Conservation (phyloP, 306 rosid genomes). For the Purshia tridentata region DNA sequence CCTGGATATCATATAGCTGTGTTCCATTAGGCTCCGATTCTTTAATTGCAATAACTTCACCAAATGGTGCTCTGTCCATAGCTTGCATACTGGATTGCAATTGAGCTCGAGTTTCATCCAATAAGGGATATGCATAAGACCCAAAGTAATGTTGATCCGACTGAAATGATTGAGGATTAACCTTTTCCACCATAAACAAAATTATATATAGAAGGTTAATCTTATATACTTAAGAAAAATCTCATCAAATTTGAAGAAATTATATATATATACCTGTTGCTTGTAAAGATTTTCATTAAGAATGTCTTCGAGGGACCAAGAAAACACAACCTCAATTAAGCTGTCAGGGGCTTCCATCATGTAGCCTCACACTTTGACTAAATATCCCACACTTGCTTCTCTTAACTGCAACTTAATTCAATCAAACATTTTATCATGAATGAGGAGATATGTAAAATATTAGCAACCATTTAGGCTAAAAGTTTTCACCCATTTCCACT, state of each 20-base stretch:
- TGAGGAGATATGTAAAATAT: too few species aligned
- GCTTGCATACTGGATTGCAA: constrained; percentile 46
- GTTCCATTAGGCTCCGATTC: constrained; percentile 9
- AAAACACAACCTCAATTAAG: constrained; percentile 33
- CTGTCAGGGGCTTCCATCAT: not conserved
- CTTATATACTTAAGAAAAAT: constrained; percentile 6
- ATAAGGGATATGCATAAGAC: constrained; percentile 49
- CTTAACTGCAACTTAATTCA: not conserved
- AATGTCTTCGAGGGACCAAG: constrained; percentile 53
- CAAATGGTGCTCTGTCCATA: constrained; percentile 43
- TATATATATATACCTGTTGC: constrained; percentile 27
- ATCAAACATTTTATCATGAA: too few species aligned
- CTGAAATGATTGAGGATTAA: constrained; percentile 33
- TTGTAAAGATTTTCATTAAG: constrained; percentile 36
- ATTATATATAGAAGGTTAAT: constrained; percentile 18
- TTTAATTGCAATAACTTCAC: constrained; percentile 33
- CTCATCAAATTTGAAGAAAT: not conserved
- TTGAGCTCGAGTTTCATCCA: constrained; percentile 59
- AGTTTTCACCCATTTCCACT: too few species aligned
- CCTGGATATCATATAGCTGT: constrained; percentile 23
- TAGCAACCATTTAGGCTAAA: too few species aligned
- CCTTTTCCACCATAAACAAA: constrained; percentile 43
- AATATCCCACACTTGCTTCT: too few species aligned
- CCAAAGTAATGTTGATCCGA: constrained; percentile 40
- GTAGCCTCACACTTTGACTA: not conserved